phyloP scores from a whole-genome alignment of 179 eudicot species.

The Nepenthes alata region DNA sequence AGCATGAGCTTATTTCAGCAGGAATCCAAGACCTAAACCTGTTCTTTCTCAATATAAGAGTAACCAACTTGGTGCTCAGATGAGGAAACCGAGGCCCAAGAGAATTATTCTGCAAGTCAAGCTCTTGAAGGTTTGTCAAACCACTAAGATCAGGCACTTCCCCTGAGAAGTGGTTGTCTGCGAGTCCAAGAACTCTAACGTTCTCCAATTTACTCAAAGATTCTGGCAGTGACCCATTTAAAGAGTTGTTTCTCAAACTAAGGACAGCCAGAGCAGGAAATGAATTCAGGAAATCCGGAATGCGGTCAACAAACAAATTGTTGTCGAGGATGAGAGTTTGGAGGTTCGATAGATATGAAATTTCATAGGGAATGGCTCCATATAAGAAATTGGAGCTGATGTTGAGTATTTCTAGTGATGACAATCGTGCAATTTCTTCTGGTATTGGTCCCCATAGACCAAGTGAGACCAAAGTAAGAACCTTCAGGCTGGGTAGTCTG shows the following conservation, averaged over 20 bases:
- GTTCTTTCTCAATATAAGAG: constrained; percentile 45
- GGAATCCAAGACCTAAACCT: constrained; percentile 54
- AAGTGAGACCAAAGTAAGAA: constrained; percentile 67
- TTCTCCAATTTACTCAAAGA: constrained; percentile 44
- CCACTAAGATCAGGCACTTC: constrained; percentile 63
- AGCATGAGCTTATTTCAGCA: constrained; percentile 36
- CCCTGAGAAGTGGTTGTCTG: constrained; percentile 58
- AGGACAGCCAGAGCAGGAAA: constrained; percentile 62
- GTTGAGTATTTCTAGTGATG: constrained; percentile 66
- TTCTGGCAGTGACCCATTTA: constrained; percentile 56
- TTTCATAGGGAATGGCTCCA: constrained; percentile 44
- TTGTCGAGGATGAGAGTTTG: constrained; percentile 64
- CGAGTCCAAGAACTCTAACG: constrained; percentile 57
- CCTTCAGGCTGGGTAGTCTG: constrained; percentile 57
- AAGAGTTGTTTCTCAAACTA: constrained; percentile 58
- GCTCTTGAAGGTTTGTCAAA: constrained; percentile 52
- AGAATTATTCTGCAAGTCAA: constrained; percentile 57
- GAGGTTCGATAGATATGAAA: constrained; percentile 42
- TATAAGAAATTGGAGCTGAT: constrained; percentile 56
- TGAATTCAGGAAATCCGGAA: constrained; percentile 44
- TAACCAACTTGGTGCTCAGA: constrained; percentile 39
- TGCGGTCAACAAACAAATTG: constrained; percentile 45
- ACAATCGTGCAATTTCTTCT: constrained; percentile 25
- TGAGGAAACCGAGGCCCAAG: constrained; percentile 66
- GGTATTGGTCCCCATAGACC: constrained; percentile 79